Base-by-base conservation (phyloP, 306 rosid species). In the Fragaria nilgerrensis region DNA sequence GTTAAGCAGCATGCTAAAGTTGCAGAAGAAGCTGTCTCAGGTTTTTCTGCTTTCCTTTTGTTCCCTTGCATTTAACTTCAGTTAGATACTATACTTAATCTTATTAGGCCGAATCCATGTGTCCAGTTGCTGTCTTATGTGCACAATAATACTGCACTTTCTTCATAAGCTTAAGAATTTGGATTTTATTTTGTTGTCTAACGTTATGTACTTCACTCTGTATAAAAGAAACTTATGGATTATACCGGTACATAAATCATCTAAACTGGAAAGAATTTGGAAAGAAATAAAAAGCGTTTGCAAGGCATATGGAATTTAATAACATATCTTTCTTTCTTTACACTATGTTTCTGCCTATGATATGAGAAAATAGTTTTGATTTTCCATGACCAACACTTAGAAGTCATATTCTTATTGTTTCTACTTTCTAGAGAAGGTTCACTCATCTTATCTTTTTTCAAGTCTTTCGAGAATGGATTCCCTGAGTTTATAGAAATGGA, bases 1-100 rank as follows among this genome's bases (percentile, higher is more conserved):
- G 93, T 90, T 52, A 86, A 87, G 77, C 96, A 92, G 88, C 96
- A 92, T 80, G 81, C 96, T 71, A 89, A 89, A 85, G 96, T 92
- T 68, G 90, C 97, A 39, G 97, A 90, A 85, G 97, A 92, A 86
- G 97, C 97, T 71, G 92, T 92, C 64, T 69, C 90, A 75, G 96
- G 97, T 92, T 85, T 44, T 78, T 75, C 37, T 44, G 3, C 55
- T 74, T 75, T 53, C 78, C 70, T 64, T 78, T 44, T 34, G 49
- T 73, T 36, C 65, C 36, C 66, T n/a, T 23, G 49, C 66, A 53
- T 48, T 36, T 34, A 27, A 29, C 11, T 73, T 56, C 47, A 55
- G 19, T 15, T 32, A 41, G 58, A 62, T 75, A 63, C 37, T 29
- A 36, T 78, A 29, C 61, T 43, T 56, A 79, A 47, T 77, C 22